Evolutionary conservation across 345 rosid genomes (phyloP).

Genomic region (Salix exigua): DNA sequence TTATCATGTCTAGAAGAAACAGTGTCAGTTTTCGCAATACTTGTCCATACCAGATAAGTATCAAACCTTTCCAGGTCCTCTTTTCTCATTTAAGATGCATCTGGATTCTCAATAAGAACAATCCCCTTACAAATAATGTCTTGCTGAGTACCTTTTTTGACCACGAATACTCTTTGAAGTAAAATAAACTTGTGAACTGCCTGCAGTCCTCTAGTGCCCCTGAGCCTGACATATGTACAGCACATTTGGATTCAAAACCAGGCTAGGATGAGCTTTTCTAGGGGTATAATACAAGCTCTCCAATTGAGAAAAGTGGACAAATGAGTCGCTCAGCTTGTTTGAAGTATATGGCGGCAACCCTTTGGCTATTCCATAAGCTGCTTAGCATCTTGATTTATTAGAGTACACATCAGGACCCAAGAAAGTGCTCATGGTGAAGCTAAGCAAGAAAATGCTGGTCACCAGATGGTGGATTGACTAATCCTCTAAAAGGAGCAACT

Average conservation of each 20-base stretch:
- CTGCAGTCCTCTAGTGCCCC: slow-evolving; percentile 16
- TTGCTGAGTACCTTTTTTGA: slow-evolving; percentile 41
- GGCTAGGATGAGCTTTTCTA: slow-evolving; percentile 39
- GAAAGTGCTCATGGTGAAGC: slow-evolving; percentile 51
- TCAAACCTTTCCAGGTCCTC: slow-evolving; percentile 42
- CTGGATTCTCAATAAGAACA: slow-evolving; percentile 51
- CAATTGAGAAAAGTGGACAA: slow-evolving; percentile 40
- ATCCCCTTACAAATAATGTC: slow-evolving; percentile 48
- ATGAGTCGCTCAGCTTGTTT: slow-evolving; percentile 49
- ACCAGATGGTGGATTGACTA: slow-evolving; percentile 13
- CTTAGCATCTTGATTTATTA: slow-evolving; percentile 57
- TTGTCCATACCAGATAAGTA: slow-evolving; percentile 37
- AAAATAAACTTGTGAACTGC: slow-evolving; percentile 45
- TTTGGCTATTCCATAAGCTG: slow-evolving; percentile 43
- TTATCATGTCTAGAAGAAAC: too few relatives aligned
- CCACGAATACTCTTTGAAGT: slow-evolving; percentile 42
- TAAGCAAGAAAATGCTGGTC: slow-evolving; percentile 52
- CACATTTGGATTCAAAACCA: slow-evolving; percentile 35
- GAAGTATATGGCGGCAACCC: slow-evolving; percentile 46
- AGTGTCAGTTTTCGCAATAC: too few relatives aligned
- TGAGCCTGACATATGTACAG: slow-evolving; percentile 31
- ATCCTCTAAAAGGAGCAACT: slow-evolving; percentile 15
- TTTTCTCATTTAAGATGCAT: slow-evolving; percentile 25
- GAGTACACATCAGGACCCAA: slow-evolving; percentile 66
- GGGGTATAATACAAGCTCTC: slow-evolving; percentile 47